Evolutionary conservation across 257 asterid species (phyloP), one percentile per base, ranked within the genome.

Genomic region (Misopates orontium): DNA sequence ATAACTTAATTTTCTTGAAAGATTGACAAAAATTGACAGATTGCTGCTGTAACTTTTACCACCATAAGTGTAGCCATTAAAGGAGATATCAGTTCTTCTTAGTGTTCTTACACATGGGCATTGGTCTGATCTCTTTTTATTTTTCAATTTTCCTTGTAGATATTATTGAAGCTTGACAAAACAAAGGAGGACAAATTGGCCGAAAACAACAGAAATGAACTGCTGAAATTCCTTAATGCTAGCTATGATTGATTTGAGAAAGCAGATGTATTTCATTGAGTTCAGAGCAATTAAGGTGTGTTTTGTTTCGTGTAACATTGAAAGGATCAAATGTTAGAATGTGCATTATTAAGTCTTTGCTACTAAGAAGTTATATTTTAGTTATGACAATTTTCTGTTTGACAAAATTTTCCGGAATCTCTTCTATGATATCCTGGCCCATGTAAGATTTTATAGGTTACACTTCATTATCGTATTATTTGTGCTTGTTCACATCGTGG

Each of bases 141-240:
- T 22, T 44, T 39, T 60, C 66, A n/a, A n/a, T n/a, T n/a, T 72
- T 67, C 36, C 36, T 28, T 28, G 75, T 72, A 93, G 99, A 93
- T 93, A 70, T 75, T 84, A 61, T 65, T 93, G 80, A 93, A 93
- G 86, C 83, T 90, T 39, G 99, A 93, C 31, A 93, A 93, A 79
- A 82, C 97, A 5, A 90, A 93, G 86, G 95, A 93, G 84, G 99
- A 93, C 84, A 93, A 87, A 79, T 68, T 83, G 83, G 96, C 95
- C 22, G 99, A 93, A 85, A 83, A 55, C 73, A 90, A 93, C 40
- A 87, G 99, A 54, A 90, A 83, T 60, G 93, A 93, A 70, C 84
- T 93, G 62, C 78, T 93, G 79, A 90, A 83, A 72, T 93, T 93
- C 84, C 83, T 93, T 94, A 93, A 93, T 75, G 93, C 97, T 25